phyloP scores from a whole-genome alignment of 1,284 basidiomycete genomes.

The Pyrrhoderma noxium region DNA sequence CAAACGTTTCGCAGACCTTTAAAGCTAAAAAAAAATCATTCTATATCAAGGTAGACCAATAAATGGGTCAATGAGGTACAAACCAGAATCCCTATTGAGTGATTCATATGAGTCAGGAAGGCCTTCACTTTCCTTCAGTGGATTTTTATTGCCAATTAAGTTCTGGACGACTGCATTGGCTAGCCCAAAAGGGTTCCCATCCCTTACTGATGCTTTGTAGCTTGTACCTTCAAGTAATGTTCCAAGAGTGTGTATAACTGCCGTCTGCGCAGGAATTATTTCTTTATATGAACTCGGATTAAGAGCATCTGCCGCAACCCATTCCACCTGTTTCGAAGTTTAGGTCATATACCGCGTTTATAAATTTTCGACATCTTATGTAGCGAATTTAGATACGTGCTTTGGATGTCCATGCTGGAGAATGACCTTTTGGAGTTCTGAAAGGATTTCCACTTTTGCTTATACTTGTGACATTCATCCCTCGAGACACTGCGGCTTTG shows the following conservation, averaged over 20 bases:
- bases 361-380: neutral
- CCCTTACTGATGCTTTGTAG: conserved; percentile 73
- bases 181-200: conserved; percentile 51
- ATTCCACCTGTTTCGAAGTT: conserved; percentile 55
- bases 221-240: conserved; percentile 76
- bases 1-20: conserved; percentile 18
- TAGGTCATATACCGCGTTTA: conserved; percentile 3
- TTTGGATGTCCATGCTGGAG: conserved; percentile 77
- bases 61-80: conserved; percentile 26
- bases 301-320: conserved; percentile 76
- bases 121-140: conserved; percentile 47
- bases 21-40: too few relatives aligned
- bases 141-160: conserved; percentile 48
- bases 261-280: conserved; percentile 58
- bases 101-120: conserved; percentile 51
- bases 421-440: conserved; percentile 81
- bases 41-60: too few relatives aligned
- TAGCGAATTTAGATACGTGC: conserved; percentile 30
- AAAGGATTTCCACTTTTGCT: conserved; percentile 86
- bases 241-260: conserved; percentile 93
- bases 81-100: conserved; percentile 89
- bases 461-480: conserved; percentile 84
- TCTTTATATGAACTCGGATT: conserved; percentile 67
- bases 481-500: conserved; percentile 74
- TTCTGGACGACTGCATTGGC: conserved; percentile 28